Base-by-base conservation (phyloP, 1,284 basidiomycete species). In the Somion occarium region DNA sequence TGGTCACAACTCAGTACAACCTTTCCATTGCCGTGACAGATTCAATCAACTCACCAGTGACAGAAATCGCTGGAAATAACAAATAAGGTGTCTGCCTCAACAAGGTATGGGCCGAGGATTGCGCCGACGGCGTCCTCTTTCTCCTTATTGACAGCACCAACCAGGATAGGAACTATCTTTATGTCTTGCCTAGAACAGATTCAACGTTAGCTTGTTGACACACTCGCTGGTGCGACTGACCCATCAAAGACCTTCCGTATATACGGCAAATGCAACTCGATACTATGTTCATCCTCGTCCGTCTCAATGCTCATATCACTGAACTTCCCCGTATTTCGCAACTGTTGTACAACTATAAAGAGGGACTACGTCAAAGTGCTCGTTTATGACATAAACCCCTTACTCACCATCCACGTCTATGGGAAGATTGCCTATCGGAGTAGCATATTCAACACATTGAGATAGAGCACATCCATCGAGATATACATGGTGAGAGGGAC, bases 251-350 rank as follows among this genome's bases (percentile, higher is more conserved):
- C 72, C 65, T 94, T 93, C 48, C 90, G 80, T 34, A 99, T 77
- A 66, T 96, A 98, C 2, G 95, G 94, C 12, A 97, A 75, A 60
- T 98, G 95, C 92, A 99, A 96, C 71, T 99, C 97, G 48, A 99
- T 85, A 63, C 91, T 95, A 67, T 99, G 97, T 62, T 99, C 97
- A 38, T 89, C 91, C 66, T 96, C 92, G 63, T 99, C 97, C 1
- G 82, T 83, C 1, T 70, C 61, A 1, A 75, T 58, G 15, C 71
- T 72, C 84, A 98, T 88, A 20, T 76, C 72, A 30, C 75, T 73
- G 62, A 99, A 99, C 51, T 82, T 70, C 0, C 83, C 82, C 0
- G 91, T 91, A 2, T 66, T 68, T 42, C 74, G 73, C 13, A 99
- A 76, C 59, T 91, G 79, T 5, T 72, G 66, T 51, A 91, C 86